Percentiles rank a stretch among this genome's conserved stretches.
Conservation (phyloP, 768 basidiomycete species). For the Serpula lacrymans region DNA sequence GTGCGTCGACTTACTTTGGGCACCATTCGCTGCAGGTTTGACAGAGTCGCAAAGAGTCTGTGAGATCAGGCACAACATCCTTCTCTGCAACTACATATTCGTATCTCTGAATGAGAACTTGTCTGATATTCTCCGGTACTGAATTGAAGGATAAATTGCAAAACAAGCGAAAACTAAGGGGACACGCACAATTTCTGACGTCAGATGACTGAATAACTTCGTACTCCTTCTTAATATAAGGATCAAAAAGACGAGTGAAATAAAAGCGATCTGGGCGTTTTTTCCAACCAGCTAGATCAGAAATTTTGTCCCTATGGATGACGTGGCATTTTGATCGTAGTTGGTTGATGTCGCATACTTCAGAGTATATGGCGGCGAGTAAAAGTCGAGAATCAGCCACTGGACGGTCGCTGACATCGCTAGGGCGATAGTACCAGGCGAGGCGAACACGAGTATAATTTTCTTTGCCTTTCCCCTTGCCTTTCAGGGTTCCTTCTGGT, state of each 20-base stretch:
- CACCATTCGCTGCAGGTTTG: conserved; percentile 88
- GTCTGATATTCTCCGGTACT: conserved; percentile 83
- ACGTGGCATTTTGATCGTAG: conserved; percentile 92
- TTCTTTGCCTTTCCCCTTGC: conserved; percentile 63
- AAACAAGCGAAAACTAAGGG: conserved; percentile 19
- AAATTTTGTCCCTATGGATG: conserved; percentile 92
- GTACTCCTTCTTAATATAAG: conserved; percentile 97
- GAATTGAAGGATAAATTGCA: conserved; percentile 14
- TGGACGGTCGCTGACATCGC: conserved; percentile 90
- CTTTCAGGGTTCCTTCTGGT: conserved; percentile 67
- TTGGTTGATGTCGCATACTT: conserved; percentile 93
- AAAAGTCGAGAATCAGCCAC: conserved; percentile 90
- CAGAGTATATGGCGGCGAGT: conserved; percentile 93
- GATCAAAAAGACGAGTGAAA: conserved; percentile 93
- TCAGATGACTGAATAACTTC: conserved; percentile 87
- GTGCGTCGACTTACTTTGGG: conserved; percentile 57
- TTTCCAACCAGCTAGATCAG: conserved; percentile 91
- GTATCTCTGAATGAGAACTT: conserved; percentile 75
- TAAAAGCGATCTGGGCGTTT: conserved; percentile 94
- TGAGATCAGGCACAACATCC: conserved; percentile 87
- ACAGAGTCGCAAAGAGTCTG: conserved; percentile 82
- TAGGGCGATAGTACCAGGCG: conserved; percentile 95
- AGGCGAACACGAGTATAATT: conserved; percentile 81
- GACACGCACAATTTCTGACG: conserved; percentile 79
- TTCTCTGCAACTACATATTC: conserved; percentile 96